These are phyloP conservation scores for Rhamnella rubrinervis DNA, from an alignment of 331 rosid species.

Conservation along the genomic window DNA sequence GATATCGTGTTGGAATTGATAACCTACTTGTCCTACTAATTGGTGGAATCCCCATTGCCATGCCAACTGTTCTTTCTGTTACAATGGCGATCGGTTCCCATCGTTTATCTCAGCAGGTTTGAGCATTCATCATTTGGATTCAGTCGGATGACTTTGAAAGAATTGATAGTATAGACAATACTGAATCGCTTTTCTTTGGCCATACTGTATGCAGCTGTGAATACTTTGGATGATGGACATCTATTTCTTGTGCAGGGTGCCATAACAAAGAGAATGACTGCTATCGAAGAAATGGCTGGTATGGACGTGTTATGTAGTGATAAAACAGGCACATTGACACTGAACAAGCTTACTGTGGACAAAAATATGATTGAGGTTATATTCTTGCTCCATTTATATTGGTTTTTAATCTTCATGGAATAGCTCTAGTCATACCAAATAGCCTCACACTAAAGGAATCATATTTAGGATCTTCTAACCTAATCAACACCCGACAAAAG, in stretches of 20 bases:
- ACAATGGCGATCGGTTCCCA: conserved; percentile 87
- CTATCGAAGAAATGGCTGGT: conserved; percentile 87
- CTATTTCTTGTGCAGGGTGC: conserved; percentile 58
- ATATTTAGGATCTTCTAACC: too few species aligned
- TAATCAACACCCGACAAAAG: too few species aligned
- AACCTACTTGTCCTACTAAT: conserved; percentile 79
- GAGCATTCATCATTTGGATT: background rate
- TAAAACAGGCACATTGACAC: conserved; percentile 76
- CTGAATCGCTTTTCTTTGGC: background rate
- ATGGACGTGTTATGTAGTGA: conserved; percentile 82
- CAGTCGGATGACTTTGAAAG: background rate
- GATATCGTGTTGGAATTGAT: conserved; percentile 50
- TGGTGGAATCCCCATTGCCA: conserved; percentile 85
- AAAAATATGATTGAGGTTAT: conserved; percentile 59
- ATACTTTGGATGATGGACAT: conserved; percentile 4
- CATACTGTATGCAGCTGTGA: background rate
- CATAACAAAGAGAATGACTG: conserved; percentile 83
- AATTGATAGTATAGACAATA: background rate
- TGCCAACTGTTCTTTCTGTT: conserved; percentile 89
- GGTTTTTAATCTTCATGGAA: background rate
- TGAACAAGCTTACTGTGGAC: conserved; percentile 80
- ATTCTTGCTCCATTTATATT: conserved; percentile 14
- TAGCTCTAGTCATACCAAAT: background rate
- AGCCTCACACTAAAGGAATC: background rate
- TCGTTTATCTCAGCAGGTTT: conserved; percentile 60